Percentiles rank a stretch among this genome's conserved stretches.
These are phyloP conservation scores for Myxozyma sirexii DNA, from an alignment of 805 yeast species.

Conservation along the genomic window DNA sequence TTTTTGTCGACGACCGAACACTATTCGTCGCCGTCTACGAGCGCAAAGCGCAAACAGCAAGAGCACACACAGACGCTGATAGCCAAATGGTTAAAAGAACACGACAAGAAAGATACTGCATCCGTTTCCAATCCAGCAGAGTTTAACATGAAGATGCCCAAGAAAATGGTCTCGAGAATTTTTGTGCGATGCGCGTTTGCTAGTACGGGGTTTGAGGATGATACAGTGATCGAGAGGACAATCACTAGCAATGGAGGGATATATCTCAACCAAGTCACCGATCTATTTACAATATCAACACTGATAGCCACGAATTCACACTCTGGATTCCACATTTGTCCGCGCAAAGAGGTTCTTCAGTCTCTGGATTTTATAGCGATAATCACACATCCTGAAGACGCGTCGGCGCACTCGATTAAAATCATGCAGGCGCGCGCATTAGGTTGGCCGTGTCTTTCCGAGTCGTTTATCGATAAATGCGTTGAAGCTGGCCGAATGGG, in stretches of 20 bases:
- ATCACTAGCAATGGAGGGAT: constrained; percentile 24
- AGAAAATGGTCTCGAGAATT: background rate
- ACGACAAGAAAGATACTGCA: background rate
- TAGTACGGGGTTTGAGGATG: constrained; percentile 13
- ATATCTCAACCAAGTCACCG: constrained; percentile 22
- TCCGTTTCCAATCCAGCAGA: no score
- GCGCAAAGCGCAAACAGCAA: background rate
- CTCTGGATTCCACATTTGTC: constrained; percentile 4
- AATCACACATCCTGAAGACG: constrained; percentile 9
- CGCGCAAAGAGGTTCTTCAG: background rate
- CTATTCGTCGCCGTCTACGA: background rate
- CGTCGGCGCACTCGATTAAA: constrained; percentile 19
- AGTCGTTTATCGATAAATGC: constrained; percentile 19
- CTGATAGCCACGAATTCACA: background rate
- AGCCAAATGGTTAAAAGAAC: background rate
- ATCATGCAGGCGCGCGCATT: constrained; percentile 32
- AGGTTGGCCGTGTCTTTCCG: constrained; percentile 34
- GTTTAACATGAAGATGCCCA: no score
- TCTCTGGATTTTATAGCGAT: constrained; percentile 23
- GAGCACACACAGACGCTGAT: background rate
- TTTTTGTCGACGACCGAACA: background rate
- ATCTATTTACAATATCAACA: constrained; percentile 5
- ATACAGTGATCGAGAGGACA: background rate
- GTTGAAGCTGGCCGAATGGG: constrained; percentile 5
- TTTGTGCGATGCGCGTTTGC: constrained; percentile 26